Conservation (phyloP, 805 yeast species). For the Candida patagonica region DNA sequence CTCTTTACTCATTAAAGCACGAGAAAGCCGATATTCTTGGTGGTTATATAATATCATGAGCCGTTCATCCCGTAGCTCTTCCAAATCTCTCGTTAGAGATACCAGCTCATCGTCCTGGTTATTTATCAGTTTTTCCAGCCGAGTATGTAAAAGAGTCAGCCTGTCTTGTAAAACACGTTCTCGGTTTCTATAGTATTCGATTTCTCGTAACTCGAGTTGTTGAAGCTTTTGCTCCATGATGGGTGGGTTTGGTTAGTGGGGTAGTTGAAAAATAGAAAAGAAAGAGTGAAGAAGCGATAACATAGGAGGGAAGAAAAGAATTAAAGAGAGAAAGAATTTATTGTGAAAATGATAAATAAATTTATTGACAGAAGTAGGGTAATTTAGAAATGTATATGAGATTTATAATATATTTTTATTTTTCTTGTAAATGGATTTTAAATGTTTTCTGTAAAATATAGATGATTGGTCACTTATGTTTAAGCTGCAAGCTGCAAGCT, state of each 20-base stretch:
- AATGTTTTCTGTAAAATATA: no score
- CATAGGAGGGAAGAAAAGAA: no score
- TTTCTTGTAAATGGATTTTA: no score
- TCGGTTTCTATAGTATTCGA: not conserved
- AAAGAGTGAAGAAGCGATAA: no score
- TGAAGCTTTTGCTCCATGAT: slow-evolving; percentile 5
- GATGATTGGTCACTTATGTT: no score
- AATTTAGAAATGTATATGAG: no score
- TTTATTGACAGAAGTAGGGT: no score
- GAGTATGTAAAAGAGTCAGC: not conserved
- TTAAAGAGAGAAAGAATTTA: no score
- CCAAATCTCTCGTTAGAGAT: slow-evolving; percentile 12
- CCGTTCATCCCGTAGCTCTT: slow-evolving; percentile 15
- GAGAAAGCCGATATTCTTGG: slow-evolving; percentile 9
- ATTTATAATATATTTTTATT: no score
- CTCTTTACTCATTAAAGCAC: slow-evolving; percentile 8
- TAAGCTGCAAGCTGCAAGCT: no score
- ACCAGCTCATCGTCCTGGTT: slow-evolving; percentile 10
- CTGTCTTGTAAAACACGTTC: not conserved
- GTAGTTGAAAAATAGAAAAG: no score
- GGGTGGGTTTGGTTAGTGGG: not conserved
- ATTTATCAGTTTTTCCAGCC: slow-evolving; percentile 4
- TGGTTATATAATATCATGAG: slow-evolving; percentile 13
- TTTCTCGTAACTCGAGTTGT: not conserved
- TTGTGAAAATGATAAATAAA: no score